Evolutionary conservation across 208 protist genomes (phyloP).

Genomic region (Entamoeba invadens): DNA sequence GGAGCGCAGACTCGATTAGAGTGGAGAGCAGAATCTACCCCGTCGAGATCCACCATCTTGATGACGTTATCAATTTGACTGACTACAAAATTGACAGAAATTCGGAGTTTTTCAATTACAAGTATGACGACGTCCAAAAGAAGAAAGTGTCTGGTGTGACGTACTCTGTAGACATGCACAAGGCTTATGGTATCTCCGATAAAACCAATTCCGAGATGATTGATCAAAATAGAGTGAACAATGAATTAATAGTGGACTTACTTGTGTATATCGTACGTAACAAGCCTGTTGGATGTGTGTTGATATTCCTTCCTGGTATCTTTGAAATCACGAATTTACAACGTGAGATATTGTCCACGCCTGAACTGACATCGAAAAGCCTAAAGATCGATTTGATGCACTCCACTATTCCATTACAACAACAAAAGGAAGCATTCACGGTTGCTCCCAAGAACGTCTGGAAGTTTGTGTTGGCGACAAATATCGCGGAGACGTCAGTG

Average conservation of each 20-base stretch:
- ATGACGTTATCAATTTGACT: not conserved
- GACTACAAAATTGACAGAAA: not conserved
- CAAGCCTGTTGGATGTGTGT: not conserved
- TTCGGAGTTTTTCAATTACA: not conserved
- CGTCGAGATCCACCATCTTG: not conserved
- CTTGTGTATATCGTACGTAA: not conserved
- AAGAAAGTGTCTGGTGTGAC: not conserved
- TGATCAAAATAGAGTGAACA: not conserved
- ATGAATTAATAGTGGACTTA: not conserved
- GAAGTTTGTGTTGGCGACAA: constrained; percentile 21
- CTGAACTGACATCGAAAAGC: not conserved
- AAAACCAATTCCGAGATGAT: not conserved
- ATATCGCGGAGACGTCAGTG: constrained; percentile 26
- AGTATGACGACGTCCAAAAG: not conserved
- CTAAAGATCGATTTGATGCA: not conserved
- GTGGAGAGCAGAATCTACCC: not conserved
- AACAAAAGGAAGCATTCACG: not conserved
- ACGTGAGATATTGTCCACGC: not conserved
- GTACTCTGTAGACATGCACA: not conserved
- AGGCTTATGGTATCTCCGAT: not conserved
- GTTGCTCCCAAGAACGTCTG: not conserved
- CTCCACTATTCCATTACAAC: not conserved
- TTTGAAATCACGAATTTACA: not conserved
- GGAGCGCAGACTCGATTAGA: not conserved
- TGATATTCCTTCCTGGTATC: not conserved